Evolutionary conservation across 768 basidiomycete species (phyloP).

Genomic region (Rhodotorula graminis): DNA sequence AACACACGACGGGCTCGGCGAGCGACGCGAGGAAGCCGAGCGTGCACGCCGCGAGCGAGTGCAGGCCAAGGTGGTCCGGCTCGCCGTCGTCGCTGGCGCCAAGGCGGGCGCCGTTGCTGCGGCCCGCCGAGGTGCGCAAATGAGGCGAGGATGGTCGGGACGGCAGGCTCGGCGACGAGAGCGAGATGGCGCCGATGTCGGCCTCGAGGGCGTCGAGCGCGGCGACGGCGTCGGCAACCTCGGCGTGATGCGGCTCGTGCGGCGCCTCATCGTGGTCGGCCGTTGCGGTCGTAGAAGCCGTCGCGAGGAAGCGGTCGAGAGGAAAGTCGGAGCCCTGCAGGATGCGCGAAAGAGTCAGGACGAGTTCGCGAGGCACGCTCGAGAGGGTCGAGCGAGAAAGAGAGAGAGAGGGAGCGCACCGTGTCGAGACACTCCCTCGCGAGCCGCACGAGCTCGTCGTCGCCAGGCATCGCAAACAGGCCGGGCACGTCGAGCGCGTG

Average conservation of each 20-base stretch:
- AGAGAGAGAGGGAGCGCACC: neutral
- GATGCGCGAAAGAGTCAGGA: too few relatives aligned
- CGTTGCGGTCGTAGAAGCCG: neutral
- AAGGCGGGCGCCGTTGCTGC: too few relatives aligned
- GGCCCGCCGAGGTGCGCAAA: neutral
- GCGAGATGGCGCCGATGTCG: conserved; percentile 30
- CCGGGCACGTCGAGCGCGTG: conserved; percentile 11
- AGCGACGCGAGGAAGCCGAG: conserved; percentile 14
- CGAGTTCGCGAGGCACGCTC: neutral
- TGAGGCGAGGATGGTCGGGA: neutral
- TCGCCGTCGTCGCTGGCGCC: neutral
- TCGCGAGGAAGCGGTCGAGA: neutral
- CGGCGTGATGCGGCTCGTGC: neutral
- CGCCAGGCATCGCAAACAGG: conserved; percentile 19
- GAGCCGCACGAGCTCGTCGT: neutral
- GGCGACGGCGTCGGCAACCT: conserved; percentile 17
- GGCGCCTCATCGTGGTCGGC: neutral
- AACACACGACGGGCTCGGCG: conserved; percentile 22
- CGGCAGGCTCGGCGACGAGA: neutral
- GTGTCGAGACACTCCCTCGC: conserved; percentile 24
- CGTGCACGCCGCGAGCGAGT: conserved; percentile 6
- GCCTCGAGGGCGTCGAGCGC: conserved; percentile 17
- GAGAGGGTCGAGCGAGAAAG: neutral
- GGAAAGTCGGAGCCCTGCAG: conserved; percentile 11
- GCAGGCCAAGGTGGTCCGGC: neutral